Percentiles rank a stretch among this genome's conserved stretches.
These are phyloP conservation scores for Laetiporus sulphureus DNA, from an alignment of 1,284 basidiomycete species.

Conservation along the genomic window DNA sequence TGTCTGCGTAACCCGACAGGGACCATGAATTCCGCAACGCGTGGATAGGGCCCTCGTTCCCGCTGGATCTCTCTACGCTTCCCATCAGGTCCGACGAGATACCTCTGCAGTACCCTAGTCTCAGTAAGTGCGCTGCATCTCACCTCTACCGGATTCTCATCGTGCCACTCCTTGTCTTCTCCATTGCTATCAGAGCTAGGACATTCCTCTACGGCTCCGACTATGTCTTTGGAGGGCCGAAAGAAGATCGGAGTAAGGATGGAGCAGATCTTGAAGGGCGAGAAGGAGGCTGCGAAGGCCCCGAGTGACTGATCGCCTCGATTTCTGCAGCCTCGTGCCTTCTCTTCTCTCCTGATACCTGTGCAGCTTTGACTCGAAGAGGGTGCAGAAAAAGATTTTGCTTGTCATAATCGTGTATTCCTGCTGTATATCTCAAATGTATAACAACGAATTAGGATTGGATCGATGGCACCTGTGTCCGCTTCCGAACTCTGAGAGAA, in stretches of 20 bases:
- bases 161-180: not conserved
- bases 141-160: not conserved
- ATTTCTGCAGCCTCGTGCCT: too few relatives aligned
- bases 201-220: constrained; percentile 39
- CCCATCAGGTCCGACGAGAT: constrained; percentile 42
- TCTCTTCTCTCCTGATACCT: too few relatives aligned
- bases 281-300: constrained; percentile 49
- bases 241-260: constrained; percentile 42
- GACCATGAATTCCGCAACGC: constrained; percentile 63
- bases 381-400: too few relatives aligned
- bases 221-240: constrained; percentile 38
- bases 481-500: too few relatives aligned
- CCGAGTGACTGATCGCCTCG: constrained; percentile 31
- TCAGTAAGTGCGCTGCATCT: constrained; percentile 41
- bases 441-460: too few relatives aligned
- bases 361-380: too few relatives aligned
- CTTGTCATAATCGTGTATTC: too few relatives aligned
- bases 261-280: constrained; percentile 40
- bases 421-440: too few relatives aligned
- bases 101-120: constrained; percentile 64
- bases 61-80: constrained; percentile 53
- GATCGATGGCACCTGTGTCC: too few relatives aligned
- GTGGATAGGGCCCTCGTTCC: constrained; percentile 67
- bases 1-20: constrained; percentile 17
- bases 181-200: constrained; percentile 38